Evolutionary conservation across 208 protist species (phyloP), one percentile per base, ranked within the genome.

Genomic region (Sergeia podlipaevii): DNA sequence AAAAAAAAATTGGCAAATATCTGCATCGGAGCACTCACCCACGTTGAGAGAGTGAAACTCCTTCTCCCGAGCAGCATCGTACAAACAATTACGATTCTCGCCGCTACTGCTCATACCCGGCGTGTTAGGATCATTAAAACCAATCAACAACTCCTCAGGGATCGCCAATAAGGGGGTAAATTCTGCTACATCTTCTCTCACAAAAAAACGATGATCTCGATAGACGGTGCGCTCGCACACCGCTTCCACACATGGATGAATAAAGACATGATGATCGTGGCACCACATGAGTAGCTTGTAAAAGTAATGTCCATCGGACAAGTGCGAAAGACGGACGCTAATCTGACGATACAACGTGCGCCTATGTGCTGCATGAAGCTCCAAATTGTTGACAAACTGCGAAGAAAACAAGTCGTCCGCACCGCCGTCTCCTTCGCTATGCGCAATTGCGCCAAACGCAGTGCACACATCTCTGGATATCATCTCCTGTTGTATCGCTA

Each of bases 281-380:
- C 88, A 95, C 85, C 88, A 95, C 84, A 92, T 91, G 70, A 95
- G 77, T 1, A 95, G 51, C 47, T 85, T 57, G 44, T 95, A 91
- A 46, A 72, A 86, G 18, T 77, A 69, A 47, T 91, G 83, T 10
- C 67, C 74, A 38, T 95, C 87, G 1, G 87, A 80, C 42, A 77
- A 47, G 27, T 74, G 49, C 7, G 75, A 82, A 8, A 95, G 76
- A 13, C 82, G 53, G 5, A 53, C 32, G 10, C 83, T 83, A 32
- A 77, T 71, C 11, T 79, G 60, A 15, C 69, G 69, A 51, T 90
- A 94, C 5, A 81, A 50, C 2, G 69, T 56, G 0, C 82, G 68
- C 13, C 80, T 71, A 41, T 91, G 87, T 46, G 66, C 34, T 23
- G 69, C 63, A 51, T 91, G 72, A 0, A 91, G 41, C 8, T 51